These are phyloP conservation scores for Lichina pygmaea DNA, from an alignment of 495 filamentous ascomycete species.

Conservation along the genomic window DNA sequence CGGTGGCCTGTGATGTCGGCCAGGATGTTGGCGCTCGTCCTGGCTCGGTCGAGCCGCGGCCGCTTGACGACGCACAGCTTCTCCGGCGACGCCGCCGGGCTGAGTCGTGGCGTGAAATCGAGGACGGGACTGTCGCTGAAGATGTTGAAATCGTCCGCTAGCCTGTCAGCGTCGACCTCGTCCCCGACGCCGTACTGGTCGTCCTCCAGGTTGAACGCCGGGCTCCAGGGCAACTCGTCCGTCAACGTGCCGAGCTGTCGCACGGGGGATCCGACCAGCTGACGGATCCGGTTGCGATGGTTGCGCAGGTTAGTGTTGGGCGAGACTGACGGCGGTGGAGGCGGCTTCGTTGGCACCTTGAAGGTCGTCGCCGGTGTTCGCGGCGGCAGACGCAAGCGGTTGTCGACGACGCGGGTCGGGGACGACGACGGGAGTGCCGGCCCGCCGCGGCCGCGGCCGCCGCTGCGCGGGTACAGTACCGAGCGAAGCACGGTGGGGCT, in stretches of 20 bases:
- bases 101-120: neutral
- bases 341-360: conserved; percentile 49
- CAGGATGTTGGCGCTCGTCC: conserved; percentile 29
- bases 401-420: conserved; percentile 25
- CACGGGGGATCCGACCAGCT: conserved; percentile 57
- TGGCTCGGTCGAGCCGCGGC: conserved; percentile 26
- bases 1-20: conserved; percentile 16
- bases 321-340: conserved; percentile 66
- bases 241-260: conserved; percentile 42
- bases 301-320: conserved; percentile 87
- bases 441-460: conserved; percentile 10
- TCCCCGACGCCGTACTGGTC: conserved; percentile 20
- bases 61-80: conserved; percentile 41
- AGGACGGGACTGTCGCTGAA: conserved; percentile 34
- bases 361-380: conserved; percentile 74
- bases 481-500: conserved; percentile 44
- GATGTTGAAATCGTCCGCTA: conserved; percentile 31
- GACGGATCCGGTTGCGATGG: conserved; percentile 63
- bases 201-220: conserved; percentile 6
- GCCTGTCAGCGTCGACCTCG: neutral
- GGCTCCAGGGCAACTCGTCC: conserved; percentile 39
- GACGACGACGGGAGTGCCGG: conserved; percentile 26
- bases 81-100: conserved; percentile 21
- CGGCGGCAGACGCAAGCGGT: conserved; percentile 42
- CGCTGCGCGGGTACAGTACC: conserved; percentile 10